A percentile compares a stretch with the other conserved stretches of the same genome.
Conservation (phyloP, 108 stramenopile species). For the Pelagomonas calceolata region DNA sequence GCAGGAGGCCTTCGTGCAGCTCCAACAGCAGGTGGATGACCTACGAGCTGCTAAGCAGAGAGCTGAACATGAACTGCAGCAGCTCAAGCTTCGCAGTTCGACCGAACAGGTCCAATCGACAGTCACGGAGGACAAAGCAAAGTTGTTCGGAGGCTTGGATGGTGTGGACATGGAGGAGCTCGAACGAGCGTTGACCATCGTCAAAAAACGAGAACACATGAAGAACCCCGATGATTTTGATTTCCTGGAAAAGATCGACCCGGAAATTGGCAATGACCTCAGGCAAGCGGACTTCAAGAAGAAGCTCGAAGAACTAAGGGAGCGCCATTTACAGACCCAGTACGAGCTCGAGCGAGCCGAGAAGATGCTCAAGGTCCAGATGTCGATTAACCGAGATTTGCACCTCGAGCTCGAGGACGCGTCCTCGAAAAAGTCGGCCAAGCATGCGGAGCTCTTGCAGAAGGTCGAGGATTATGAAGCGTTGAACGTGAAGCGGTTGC, state of each 20-base stretch:
- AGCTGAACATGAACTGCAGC: slow-evolving; percentile 23
- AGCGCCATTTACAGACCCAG: slow-evolving; percentile 30
- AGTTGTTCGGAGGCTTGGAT: slow-evolving; percentile 31
- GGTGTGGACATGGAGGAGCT: slow-evolving; percentile 43
- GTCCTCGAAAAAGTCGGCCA: slow-evolving; percentile 9
- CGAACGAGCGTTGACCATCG: slow-evolving; percentile 46
- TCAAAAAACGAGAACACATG: slow-evolving; percentile 15
- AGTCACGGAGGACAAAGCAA: slow-evolving; percentile 32
- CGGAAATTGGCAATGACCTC: slow-evolving; percentile 15
- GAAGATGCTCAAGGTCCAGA: slow-evolving; percentile 56
- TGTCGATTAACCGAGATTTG: slow-evolving; percentile 44
- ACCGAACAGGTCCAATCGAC: not conserved
- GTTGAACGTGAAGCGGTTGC: slow-evolving; percentile 27
- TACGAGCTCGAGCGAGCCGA: slow-evolving; percentile 46
- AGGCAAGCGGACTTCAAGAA: slow-evolving; percentile 31
- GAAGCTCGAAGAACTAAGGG: slow-evolving; percentile 38
- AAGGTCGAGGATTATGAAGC: slow-evolving; percentile 39
- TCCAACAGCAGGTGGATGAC: slow-evolving; percentile 37
- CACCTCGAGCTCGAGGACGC: slow-evolving; percentile 45
- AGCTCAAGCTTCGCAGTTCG: slow-evolving; percentile 12
- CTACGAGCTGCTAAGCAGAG: slow-evolving; percentile 31
- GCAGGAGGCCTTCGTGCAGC: slow-evolving; percentile 31
- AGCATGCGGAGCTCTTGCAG: slow-evolving; percentile 27
- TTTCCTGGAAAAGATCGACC: slow-evolving; percentile 22
- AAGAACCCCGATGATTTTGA: not conserved